Evolutionary conservation across 352 stramenopile genomes (phyloP), one percentile per base, ranked within the genome.

Genomic region (Phytophthora citricola): DNA sequence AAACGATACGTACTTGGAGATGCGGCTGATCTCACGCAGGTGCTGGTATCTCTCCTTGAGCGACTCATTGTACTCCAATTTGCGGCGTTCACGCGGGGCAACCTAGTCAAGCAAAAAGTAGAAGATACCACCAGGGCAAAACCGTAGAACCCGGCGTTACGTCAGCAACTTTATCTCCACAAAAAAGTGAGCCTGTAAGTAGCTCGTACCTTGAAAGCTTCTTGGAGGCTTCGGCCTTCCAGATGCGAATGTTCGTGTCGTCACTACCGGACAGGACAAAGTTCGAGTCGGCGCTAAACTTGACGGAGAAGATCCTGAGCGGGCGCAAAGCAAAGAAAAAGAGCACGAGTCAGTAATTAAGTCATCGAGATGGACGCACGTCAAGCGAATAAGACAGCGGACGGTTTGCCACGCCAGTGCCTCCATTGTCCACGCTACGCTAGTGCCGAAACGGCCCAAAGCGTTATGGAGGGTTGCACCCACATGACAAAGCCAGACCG

Each of bases 171-270:
- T 73, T 52, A 69, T 24, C 31, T 43, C 10, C 48, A 31, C 52
- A 69, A 59, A 58, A 17, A 57, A 10, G 15, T 41, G 38, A 36
- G 31, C 14, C 31, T 22, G 22, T 43, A 60, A 64, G 31, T 17
- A 14, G 15, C n/a, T 44, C 81, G 78, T 50, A 96, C 76, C 78
- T 97, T 97, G 49, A 96, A 50, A 99, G 78, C 69, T 96, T 97
- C 77, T 98, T 96, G 59, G 90, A 98, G 3, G 96, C 93, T 39
- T 97, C 76, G 2, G 97, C 90, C 78, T 99, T 99, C 98, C 98
- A 99, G 58, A 99, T 95, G 50, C 98, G 90, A 32, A 99, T 83
- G 77, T 99, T 99, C 29, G 97, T 99, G 83, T 99, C 98, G 75
- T 99, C 98, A 83, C 91, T 98, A 51, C 98, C 98, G 12, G 93